Base-by-base conservation (phyloP, 352 stramenopile species). In the Pythium folliculosum region DNA sequence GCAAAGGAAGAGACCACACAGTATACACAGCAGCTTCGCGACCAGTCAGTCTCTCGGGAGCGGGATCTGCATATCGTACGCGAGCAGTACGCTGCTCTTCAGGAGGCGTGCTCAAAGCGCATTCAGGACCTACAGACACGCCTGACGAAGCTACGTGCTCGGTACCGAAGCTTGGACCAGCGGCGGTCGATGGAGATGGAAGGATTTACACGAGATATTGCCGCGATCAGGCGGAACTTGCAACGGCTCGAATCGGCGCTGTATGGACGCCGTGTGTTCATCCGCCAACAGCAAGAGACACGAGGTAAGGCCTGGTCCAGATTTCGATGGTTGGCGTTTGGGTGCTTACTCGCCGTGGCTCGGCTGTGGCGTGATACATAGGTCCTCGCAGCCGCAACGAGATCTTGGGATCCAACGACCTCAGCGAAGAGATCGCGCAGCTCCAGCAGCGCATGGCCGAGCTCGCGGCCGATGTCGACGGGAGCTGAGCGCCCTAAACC, bases 111-210 rank as follows among this genome's bases (percentile, higher is more conserved):
- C 27, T 81, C 75, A 0, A 78, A 74, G 44, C 81, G 87, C 22
- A 92, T 92, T 44, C 75, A 91, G 37, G 81, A 90, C 60, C 62
- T 95, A 19, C 81, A 95, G 58, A 67, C 79, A 10, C 83, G 85
- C 5, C 54, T 95, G 21, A 85, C 81, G 30, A 90, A 84, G 51
- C 61, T 92, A 43, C 70, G 85, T 14, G 75, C 59, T 23, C 75
- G 81, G 7, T 94, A 92, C 50, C 80, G 71, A 3, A 84, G 67
- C 56, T 60, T 95, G 8, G 85, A 92, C 55, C 86, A 80, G 23
- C 73, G 87, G 19, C 77, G 87, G 13, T 76, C 82, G 2, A 89
- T 95, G 83, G 87, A 95, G 60, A 92, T 93, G 84, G 87, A 95
- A 50, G 87, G 85, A 0, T 95, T 94, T 64, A 88, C 81, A 19